phyloP scores from a whole-genome alignment of 345 rosid species.

The Bruguiera gymnorhiza region DNA sequence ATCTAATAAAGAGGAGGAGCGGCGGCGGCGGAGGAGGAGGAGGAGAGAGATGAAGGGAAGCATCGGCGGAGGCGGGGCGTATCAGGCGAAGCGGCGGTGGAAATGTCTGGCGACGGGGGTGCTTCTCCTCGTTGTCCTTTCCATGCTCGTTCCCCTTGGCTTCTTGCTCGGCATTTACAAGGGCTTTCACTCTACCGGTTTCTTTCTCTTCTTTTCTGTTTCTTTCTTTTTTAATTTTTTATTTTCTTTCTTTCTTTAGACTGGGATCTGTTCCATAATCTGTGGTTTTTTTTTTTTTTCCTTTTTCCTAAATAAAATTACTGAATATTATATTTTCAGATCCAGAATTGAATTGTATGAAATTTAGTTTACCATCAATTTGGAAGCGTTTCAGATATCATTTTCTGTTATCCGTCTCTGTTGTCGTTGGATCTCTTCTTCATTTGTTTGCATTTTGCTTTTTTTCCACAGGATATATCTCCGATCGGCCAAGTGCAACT shows the following conservation, averaged over 20 bases:
- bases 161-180: slow-evolving; percentile 83
- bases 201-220: neutral
- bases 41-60: slow-evolving; percentile 37
- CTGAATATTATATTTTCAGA: neutral
- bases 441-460: slow-evolving; percentile 4
- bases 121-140: slow-evolving; percentile 73
- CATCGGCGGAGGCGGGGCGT: slow-evolving; percentile 41
- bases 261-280: slow-evolving; percentile 26
- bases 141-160: slow-evolving; percentile 93
- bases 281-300: neutral
- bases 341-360: neutral
- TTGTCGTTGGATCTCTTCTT: neutral
- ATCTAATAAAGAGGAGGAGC: slow-evolving; percentile 30
- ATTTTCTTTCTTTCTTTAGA: slow-evolving; percentile 14
- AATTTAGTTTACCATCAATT: neutral
- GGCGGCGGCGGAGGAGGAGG: slow-evolving; percentile 26
- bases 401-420: neutral
- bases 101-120: slow-evolving; percentile 65
- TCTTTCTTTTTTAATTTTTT: too few relatives aligned
- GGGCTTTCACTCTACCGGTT: slow-evolving; percentile 62
- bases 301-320: neutral
- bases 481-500: slow-evolving; percentile 36
- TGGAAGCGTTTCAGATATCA: slow-evolving; percentile 7
- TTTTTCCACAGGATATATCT: slow-evolving; percentile 42
- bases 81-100: slow-evolving; percentile 72